These are phyloP conservation scores for Microcyclosporella mali DNA, from an alignment of 2,329 filamentous ascomycete species.

Conservation along the genomic window DNA sequence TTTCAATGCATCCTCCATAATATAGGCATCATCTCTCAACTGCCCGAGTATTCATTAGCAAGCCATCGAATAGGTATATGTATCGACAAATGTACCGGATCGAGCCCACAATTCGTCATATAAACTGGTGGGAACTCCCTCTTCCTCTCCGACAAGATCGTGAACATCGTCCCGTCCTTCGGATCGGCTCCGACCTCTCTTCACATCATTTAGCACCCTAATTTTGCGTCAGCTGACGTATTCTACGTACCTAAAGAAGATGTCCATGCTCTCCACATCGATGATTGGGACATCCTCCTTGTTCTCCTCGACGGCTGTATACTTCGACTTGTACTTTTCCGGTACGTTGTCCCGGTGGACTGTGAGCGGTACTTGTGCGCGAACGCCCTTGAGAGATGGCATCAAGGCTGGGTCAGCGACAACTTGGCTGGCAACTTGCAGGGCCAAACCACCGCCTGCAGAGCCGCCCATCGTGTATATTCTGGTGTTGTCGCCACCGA, in stretches of 20 bases:
- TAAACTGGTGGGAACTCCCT: constrained; percentile 41
- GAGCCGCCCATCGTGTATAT: constrained; percentile 27
- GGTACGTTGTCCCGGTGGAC: constrained; percentile 26
- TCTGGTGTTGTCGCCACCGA: constrained; percentile 17
- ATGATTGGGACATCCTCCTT: constrained; percentile 17
- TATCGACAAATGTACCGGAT: constrained; percentile 33
- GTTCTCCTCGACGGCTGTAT: constrained; percentile 19
- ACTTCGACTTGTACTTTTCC: constrained; percentile 20
- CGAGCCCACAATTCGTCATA: constrained; percentile 47
- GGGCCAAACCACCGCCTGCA: constrained; percentile 20
- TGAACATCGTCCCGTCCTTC: constrained; percentile 17
- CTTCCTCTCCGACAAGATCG: constrained; percentile 16
- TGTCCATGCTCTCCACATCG: constrained; percentile 21
- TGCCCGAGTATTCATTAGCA: no score
- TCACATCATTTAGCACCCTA: not conserved
- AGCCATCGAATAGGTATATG: no score
- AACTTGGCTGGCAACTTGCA: constrained; percentile 20
- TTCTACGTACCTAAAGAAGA: constrained; percentile 14
- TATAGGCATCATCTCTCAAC: constrained; percentile 46
- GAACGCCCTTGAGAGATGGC: constrained; percentile 28
- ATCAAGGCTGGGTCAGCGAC: constrained; percentile 33
- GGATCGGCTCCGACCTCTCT: constrained; percentile 17
- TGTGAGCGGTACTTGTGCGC: constrained; percentile 34
- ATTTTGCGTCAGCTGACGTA: no score
- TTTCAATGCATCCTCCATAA: constrained; percentile 45